A percentile compares a stretch with the other conserved stretches of the same genome.
phyloP scores from a whole-genome alignment of 306 rosid genomes.

The Cicer judaicum region DNA sequence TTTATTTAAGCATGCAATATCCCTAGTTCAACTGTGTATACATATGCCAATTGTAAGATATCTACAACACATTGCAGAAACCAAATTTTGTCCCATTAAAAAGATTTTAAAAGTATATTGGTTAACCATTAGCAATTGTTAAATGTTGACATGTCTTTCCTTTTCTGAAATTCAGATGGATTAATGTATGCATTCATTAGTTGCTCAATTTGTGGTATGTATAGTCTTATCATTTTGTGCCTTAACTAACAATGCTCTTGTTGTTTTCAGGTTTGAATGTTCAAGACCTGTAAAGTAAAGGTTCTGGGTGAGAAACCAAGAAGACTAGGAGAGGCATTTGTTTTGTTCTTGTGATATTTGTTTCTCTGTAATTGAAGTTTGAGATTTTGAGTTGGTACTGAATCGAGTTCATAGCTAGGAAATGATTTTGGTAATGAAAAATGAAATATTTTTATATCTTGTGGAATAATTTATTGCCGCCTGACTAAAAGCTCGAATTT shows the following conservation, averaged over 20 bases:
- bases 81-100: not conserved
- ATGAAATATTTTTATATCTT: constrained; percentile 25
- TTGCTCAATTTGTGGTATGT: not conserved
- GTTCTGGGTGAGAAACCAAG: not conserved
- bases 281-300: constrained; percentile 77
- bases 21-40: not conserved
- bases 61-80: not conserved
- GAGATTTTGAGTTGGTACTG: constrained; percentile 37
- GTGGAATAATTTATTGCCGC: constrained; percentile 1
- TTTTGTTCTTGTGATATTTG: constrained; percentile 32
- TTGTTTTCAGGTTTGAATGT: constrained; percentile 75
- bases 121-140: not conserved
- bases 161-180: not conserved
- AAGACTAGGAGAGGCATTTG: constrained; percentile 29
- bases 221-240: not conserved
- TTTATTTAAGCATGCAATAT: not conserved
- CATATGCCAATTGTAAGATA: not conserved
- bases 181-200: not conserved
- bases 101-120: not conserved
- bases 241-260: not conserved
- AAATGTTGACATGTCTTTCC: not conserved
- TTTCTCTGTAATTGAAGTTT: constrained; percentile 30
- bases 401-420: constrained; percentile 19
- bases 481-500: not conserved
- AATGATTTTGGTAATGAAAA: constrained; percentile 34